Conservation (phyloP, 345 rosid species). For the Hibiscus tridactylites region DNA sequence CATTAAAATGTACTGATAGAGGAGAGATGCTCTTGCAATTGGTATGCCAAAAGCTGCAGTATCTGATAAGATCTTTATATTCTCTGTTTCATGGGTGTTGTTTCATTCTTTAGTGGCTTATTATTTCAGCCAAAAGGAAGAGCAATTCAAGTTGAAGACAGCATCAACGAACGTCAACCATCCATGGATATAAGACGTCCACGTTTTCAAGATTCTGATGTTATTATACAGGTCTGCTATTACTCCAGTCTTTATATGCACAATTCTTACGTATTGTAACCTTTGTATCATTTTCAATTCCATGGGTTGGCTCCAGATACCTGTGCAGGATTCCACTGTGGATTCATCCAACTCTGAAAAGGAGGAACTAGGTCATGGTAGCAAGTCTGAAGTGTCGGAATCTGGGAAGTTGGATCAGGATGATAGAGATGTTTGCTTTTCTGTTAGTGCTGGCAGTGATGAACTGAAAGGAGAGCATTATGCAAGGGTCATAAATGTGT, state of each 20-base stretch:
- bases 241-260: not conserved
- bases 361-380: conserved; percentile 20
- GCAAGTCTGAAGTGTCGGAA: conserved; percentile 13
- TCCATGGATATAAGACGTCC: conserved; percentile 35
- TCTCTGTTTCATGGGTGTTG: not conserved
- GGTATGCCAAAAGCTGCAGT: conserved; percentile 15
- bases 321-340: conserved; percentile 36
- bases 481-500: conserved; percentile 17
- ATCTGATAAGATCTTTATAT: not conserved
- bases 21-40: conserved; percentile 14
- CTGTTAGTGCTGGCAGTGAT: conserved; percentile 19
- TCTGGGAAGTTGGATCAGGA: conserved; percentile 17
- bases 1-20: conserved; percentile 13
- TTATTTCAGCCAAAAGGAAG: conserved; percentile 42
- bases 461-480: conserved; percentile 18
- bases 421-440: conserved; percentile 7
- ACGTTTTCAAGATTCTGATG: conserved; percentile 45
- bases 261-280: conserved; percentile 7
- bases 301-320: conserved; percentile 33
- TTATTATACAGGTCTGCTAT: conserved; percentile 51
- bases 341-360: conserved; percentile 22
- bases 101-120: not conserved
- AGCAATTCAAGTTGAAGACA: conserved; percentile 51
- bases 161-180: conserved; percentile 43
- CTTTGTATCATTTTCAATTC: conserved; percentile 13